Evolutionary conservation across 140 eudicot species (phyloP), one percentile per base, ranked within the genome.

Genomic region (Flaveria floridana): DNA sequence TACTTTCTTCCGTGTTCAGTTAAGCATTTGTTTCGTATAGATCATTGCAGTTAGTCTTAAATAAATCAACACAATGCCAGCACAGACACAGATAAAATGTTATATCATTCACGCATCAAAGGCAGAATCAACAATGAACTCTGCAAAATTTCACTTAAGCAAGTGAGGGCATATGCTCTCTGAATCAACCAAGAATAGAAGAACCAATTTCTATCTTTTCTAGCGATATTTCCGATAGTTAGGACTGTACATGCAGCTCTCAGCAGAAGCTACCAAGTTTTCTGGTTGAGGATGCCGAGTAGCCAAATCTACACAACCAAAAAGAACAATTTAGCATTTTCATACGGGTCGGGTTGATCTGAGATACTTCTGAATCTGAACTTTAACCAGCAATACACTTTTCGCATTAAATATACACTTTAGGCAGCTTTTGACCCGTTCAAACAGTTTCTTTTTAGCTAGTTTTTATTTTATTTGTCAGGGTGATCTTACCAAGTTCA

Each of bases 231-330:
- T 79, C 71, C 82, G 83, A 79, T 91, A 91, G 66, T 81, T 74
- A 61, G 97, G 97, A 81, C 91, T 88, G 84, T 91, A 91, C 97
- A 91, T 91, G 77, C 92, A 86, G 80, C 97, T 91, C 85, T 86
- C 92, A 2, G 97, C 97, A 76, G 86, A 80, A 4, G 84, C 88
- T 51, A 86, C 86, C 34, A 91, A 78, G 72, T 91, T 76, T 13
- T 76, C 84, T 5, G 96, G 96, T 80, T 80, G 87, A 50, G 97
- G 97, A 7, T 86, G 86, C 62, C 90, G 85, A 73, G 92, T 91
- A 2, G 96, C 97, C 84, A 91, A 76, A 44, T 90, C 97, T 91
- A 65, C 56, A 57, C 70, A 26, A 46, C 78, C 78, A 68, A 51
- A 71, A 84, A 57, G 10, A 26, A 59, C n/a, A 41, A 63, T 39